Evolutionary conservation across 1,139 yeast species (phyloP), one percentile per base, ranked within the genome.

Genomic region (Geotrichum citri-aurantii): DNA sequence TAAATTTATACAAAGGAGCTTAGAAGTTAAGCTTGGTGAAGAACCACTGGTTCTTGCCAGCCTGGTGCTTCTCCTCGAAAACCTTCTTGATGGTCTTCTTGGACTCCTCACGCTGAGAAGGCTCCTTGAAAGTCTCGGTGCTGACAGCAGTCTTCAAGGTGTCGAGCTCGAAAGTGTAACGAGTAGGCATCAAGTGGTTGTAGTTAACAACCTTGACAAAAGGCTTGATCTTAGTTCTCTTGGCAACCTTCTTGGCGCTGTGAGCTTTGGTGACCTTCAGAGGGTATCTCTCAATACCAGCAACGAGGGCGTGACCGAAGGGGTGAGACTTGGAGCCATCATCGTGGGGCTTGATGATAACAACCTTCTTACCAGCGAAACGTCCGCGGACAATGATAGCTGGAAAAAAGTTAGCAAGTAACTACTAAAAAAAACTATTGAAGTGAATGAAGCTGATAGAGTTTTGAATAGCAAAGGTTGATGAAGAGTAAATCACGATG

Each of bases 341-440:
- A 77, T 95, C 99, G 79, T 89, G 95, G 73, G 97, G 95, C 82
- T 90, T 91, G 78, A 95, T 93, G 79, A 95, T 91, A 79, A 95
- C 99, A 71, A 95, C 99, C 88, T 95, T 95, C 90, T 92, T 93
- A 85, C 99, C 99, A 79, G 99, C 99, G 89, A 85, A 93, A 85
- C 99, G 95, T 78, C 99, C 99, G 81, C 98, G 95, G 81, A 93
- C 96, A 79, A 93, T 92, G 82, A 93, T 92, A 83, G 99, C 98
- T 88, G 76, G 62, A 60, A 37, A 27, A 31, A 46, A n/a, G 48
- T 24, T 42, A 40, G 40, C 17, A 27, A 26, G 23, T 40, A 19
- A 21, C 10, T 50, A 8, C n/a, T 17, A 11, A 17, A n/a, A n/a
- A 33, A 29, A 17, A 14, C 17, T 31, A 50, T n/a, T 21, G 17